These are phyloP conservation scores for Lignosus rhinocerotis DNA, from an alignment of 1,284 basidiomycete species.

Conservation along the genomic window DNA sequence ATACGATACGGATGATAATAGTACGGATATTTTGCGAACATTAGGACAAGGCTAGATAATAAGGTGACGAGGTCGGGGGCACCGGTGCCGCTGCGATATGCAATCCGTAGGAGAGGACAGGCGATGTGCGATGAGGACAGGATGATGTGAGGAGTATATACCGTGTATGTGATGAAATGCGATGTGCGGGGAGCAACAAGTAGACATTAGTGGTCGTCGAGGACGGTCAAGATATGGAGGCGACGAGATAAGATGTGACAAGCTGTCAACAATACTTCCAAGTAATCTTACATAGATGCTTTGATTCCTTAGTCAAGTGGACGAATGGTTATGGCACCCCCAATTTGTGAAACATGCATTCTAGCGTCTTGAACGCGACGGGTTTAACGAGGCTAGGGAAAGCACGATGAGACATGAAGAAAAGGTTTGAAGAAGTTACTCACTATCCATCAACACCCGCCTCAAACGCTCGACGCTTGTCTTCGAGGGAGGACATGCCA, in stretches of 20 bases:
- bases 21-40: neutral
- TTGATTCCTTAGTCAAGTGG: neutral
- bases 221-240: neutral
- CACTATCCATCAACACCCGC: conserved; percentile 96
- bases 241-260: neutral
- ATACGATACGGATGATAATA: neutral
- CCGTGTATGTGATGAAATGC: neutral
- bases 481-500: conserved; percentile 89
- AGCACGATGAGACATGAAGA: conserved; percentile 6
- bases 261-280: neutral
- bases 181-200: neutral
- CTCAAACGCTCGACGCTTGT: conserved; percentile 88
- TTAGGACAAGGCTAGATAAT: neutral
- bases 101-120: neutral
- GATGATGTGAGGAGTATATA: neutral
- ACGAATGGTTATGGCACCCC: conserved; percentile 51
- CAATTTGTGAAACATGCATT: conserved; percentile 81
- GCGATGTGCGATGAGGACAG: neutral
- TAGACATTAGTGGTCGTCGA: neutral
- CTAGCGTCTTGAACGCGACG: conserved; percentile 87
- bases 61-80: neutral
- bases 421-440: conserved; percentile 34
- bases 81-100: conserved; percentile 6
- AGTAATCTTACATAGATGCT: neutral
- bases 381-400: conserved; percentile 80